Conservation (phyloP, 805 yeast genomes). For the Torulaspora delbrueckii region DNA sequence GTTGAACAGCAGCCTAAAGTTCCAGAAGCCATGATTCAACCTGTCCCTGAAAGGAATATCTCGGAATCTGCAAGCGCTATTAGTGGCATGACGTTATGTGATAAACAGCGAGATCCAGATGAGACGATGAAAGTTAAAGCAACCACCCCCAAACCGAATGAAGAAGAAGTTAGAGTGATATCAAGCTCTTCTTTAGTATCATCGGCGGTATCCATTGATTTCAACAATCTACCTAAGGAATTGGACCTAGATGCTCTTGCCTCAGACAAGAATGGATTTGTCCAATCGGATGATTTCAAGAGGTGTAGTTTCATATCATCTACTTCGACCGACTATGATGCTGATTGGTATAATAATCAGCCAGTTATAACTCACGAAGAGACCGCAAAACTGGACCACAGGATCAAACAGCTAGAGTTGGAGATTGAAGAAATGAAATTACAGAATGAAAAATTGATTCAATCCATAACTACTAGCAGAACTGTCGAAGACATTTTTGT, state of each 20-base stretch:
- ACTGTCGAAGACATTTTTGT: conserved; percentile 27
- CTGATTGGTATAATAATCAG: conserved; percentile 16
- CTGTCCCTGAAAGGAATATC: conserved; percentile 1
- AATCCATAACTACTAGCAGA: conserved; percentile 27
- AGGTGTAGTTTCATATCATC: conserved; percentile 34
- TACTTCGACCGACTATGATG: conserved; percentile 30
- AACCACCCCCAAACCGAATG: neutral
- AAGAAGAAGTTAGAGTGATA: conserved; percentile 1
- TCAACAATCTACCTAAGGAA: conserved; percentile 16
- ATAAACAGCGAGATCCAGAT: conserved; percentile 8
- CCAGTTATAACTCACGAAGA: conserved; percentile 16
- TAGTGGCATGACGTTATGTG: conserved; percentile 19
- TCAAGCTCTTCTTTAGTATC: conserved; percentile 11
- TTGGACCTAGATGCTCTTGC: conserved; percentile 20
- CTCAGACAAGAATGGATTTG: conserved; percentile 22
- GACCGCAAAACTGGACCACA: conserved; percentile 24
- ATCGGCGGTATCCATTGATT: conserved; percentile 12
- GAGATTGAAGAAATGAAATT: conserved; percentile 33
- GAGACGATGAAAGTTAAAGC: conserved; percentile 7
- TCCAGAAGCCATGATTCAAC: neutral
- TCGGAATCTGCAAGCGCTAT: conserved; percentile 11
- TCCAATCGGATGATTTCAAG: conserved; percentile 13
- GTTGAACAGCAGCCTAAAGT: neutral
- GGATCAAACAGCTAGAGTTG: conserved; percentile 33
- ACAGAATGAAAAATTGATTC: conserved; percentile 33